Conservation (phyloP, 192 early-diverging fungal genomes). For the Gryganskiella cystojenkinii region DNA sequence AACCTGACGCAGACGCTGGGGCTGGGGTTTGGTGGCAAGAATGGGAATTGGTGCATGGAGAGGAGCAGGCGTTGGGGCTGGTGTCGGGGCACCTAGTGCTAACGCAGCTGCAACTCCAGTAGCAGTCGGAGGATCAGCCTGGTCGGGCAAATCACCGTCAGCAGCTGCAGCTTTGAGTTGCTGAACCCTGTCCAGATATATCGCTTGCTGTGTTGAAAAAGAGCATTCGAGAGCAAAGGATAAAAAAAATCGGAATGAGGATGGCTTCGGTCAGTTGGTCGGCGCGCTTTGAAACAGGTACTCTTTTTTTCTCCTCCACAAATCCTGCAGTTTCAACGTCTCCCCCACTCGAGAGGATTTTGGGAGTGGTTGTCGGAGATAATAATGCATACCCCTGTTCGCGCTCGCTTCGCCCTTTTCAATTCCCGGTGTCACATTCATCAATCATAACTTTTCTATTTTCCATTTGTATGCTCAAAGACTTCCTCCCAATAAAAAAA, state of each 20-base stretch:
- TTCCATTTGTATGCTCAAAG: neutral
- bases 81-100: too few relatives aligned
- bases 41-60: neutral
- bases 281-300: too few relatives aligned
- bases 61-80: neutral
- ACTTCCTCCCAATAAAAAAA: neutral
- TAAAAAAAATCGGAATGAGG: neutral
- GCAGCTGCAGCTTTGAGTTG: conserved; percentile 34
- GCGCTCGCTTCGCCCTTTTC: too few relatives aligned
- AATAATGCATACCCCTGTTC: too few relatives aligned
- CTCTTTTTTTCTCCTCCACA: too few relatives aligned
- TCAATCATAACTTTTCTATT: too few relatives aligned
- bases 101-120: neutral
- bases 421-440: too few relatives aligned
- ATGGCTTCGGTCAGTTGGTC: neutral
- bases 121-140: neutral
- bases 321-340: too few relatives aligned
- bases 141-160: neutral
- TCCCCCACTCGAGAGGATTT: too few relatives aligned
- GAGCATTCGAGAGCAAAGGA: neutral
- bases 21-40: neutral
- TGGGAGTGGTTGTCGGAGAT: too few relatives aligned
- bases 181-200: conserved; percentile 37
- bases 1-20: too few relatives aligned
- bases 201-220: conserved; percentile 33